These are phyloP conservation scores for Fusarium poae DNA, from an alignment of 2,329 filamentous ascomycete species.

Conservation along the genomic window DNA sequence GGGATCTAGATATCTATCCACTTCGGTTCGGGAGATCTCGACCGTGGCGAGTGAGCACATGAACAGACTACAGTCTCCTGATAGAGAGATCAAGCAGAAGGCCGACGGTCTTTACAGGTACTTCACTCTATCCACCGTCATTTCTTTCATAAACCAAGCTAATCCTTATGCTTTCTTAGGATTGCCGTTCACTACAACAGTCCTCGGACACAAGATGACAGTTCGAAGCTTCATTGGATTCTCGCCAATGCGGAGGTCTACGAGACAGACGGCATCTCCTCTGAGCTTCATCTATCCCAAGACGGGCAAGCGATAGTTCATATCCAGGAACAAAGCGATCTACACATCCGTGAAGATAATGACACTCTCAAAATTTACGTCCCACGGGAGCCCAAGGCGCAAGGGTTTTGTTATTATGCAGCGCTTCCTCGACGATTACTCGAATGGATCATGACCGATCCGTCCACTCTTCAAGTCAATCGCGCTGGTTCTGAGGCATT, in stretches of 20 bases:
- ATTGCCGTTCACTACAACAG: conserved; percentile 44
- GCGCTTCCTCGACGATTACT: conserved; percentile 49
- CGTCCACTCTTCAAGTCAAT: conserved; percentile 17
- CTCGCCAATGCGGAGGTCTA: conserved; percentile 39
- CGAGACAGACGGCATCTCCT: conserved; percentile 52
- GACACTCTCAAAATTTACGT: conserved; percentile 50
- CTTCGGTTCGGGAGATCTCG: conserved; percentile 52
- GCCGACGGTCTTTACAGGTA: conserved; percentile 54
- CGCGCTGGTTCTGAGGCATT: conserved; percentile 8
- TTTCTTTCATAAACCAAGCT: not conserved
- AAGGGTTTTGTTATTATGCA: conserved; percentile 49
- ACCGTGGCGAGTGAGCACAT: conserved; percentile 36
- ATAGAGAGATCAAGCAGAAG: conserved; percentile 48
- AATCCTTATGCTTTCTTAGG: conserved; percentile 6
- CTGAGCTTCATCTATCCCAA: conserved; percentile 47
- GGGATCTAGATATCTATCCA: conserved; percentile 52
- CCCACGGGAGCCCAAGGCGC: conserved; percentile 46
- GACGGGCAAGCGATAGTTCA: conserved; percentile 40
- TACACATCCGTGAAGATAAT: conserved; percentile 51
- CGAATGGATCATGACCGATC: conserved; percentile 54
- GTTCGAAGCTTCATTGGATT: conserved; percentile 24
- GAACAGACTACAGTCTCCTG: conserved; percentile 39
- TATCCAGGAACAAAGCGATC: conserved; percentile 34
- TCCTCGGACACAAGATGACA: conserved; percentile 20
- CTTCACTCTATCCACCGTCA: not conserved